phyloP scores from a whole-genome alignment of 75 land plant genomes.

The Pinus taeda region DNA sequence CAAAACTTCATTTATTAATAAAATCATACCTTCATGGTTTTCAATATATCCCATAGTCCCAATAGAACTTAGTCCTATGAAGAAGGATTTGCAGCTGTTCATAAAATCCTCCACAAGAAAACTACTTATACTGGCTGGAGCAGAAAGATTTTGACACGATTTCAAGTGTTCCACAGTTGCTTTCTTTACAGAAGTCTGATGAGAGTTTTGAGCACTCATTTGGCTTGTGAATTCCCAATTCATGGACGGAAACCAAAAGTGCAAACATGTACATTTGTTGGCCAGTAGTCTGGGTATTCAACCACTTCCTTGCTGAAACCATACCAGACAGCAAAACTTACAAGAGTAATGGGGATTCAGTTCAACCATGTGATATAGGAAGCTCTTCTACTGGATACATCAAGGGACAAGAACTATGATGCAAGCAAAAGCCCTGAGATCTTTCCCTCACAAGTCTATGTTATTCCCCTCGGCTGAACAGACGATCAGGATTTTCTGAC shows the following conservation, averaged over 20 bases:
- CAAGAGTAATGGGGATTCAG: too few relatives aligned
- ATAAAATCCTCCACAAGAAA: constrained; percentile 22
- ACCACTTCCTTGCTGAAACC: constrained; percentile 90
- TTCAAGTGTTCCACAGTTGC: constrained; percentile 7
- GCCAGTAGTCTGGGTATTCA: constrained; percentile 98
- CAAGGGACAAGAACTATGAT: too few relatives aligned
- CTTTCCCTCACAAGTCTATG: too few relatives aligned
- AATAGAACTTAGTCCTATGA: constrained; percentile 81
- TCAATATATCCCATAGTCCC: constrained; percentile 89
- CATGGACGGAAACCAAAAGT: constrained; percentile 78
- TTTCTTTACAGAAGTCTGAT: neutral
- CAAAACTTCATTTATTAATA: constrained; percentile 48
- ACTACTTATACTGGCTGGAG: neutral
- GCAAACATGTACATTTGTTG: constrained; percentile 65
- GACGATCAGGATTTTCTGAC: too few relatives aligned
- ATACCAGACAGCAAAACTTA: constrained; percentile 26
- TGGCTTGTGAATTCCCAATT: constrained; percentile 58
- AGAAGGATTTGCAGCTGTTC: constrained; percentile 37
- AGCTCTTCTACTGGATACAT: too few relatives aligned
- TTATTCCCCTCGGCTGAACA: too few relatives aligned
- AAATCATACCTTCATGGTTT: constrained; percentile 63
- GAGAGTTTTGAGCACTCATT: constrained; percentile 23
- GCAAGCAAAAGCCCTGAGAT: too few relatives aligned
- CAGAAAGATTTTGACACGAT: constrained; percentile 30
- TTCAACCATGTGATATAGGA: too few relatives aligned